These are phyloP conservation scores for Echium plantagineum DNA, from an alignment of 257 asterid species.

Conservation along the genomic window DNA sequence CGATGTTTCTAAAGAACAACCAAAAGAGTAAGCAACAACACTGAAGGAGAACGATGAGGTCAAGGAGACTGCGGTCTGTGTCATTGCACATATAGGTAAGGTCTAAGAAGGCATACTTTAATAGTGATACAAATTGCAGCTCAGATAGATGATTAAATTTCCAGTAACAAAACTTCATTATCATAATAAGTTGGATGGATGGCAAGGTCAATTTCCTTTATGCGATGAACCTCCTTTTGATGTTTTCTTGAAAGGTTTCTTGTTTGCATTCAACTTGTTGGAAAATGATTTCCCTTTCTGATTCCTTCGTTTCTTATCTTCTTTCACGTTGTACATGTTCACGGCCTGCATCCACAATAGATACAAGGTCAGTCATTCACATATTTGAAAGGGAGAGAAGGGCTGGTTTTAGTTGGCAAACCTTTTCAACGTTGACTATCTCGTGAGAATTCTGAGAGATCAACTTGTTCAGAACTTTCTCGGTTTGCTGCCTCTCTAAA, in stretches of 20 bases:
- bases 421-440: constrained; percentile 88
- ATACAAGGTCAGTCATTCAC: constrained; percentile 4
- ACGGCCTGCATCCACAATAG: constrained; percentile 51
- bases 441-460: constrained; percentile 69
- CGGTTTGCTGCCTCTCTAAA: constrained; percentile 73
- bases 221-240: constrained; percentile 30
- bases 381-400: constrained; percentile 1
- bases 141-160: background rate
- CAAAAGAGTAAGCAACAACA: too few species aligned
- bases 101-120: background rate
- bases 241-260: constrained; percentile 60
- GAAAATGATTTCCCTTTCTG: constrained; percentile 34
- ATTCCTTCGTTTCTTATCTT: constrained; percentile 49
- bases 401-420: background rate
- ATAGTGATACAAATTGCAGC: background rate
- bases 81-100: background rate
- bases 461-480: constrained; percentile 65
- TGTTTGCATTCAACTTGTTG: constrained; percentile 49
- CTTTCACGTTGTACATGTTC: constrained; percentile 80
- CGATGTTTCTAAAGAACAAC: too few species aligned
- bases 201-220: constrained; percentile 57
- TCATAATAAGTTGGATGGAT: background rate
- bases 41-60: too few species aligned
- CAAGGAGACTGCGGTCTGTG: background rate
- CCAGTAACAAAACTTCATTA: background rate